These are phyloP conservation scores for Globisporangium perplexum DNA, from an alignment of 352 stramenopile genomes.

Conservation along the genomic window DNA sequence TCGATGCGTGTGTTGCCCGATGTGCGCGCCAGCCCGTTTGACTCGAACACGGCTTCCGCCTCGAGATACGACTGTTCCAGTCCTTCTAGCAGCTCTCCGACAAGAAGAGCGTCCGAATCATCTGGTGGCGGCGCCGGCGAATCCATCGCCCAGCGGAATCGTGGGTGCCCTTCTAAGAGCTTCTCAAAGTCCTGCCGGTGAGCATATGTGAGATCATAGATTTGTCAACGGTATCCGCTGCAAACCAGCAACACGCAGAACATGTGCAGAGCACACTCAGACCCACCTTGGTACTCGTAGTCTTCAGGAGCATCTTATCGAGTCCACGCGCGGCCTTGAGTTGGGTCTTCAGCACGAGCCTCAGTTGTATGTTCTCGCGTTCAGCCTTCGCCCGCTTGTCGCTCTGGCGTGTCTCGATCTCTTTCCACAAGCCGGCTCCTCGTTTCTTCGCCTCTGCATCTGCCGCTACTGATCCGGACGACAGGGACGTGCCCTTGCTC, in stretches of 20 bases:
- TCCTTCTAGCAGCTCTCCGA: constrained; percentile 19
- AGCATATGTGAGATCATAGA: too few species aligned
- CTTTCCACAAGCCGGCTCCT: neutral
- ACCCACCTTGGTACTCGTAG: too few species aligned
- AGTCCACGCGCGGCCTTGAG: constrained; percentile 39
- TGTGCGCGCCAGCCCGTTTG: constrained; percentile 28
- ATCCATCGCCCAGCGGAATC: neutral
- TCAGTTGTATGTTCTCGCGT: constrained; percentile 45
- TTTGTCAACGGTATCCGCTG: too few species aligned
- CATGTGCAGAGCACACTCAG: too few species aligned
- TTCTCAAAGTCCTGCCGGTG: constrained; percentile 1
- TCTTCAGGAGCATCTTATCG: constrained; percentile 30
- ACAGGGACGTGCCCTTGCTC: neutral
- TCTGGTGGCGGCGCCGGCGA: constrained; percentile 10
- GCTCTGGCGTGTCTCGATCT: constrained; percentile 1
- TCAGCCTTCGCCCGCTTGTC: constrained; percentile 12
- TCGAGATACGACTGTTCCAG: constrained; percentile 23
- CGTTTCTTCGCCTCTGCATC: too few species aligned
- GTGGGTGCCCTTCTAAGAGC: neutral
- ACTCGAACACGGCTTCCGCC: constrained; percentile 20
- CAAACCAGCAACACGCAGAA: too few species aligned
- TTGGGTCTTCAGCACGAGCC: constrained; percentile 41
- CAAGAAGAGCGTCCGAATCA: constrained; percentile 5
- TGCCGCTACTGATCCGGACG: too few species aligned
- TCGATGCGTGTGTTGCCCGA: constrained; percentile 23